These are phyloP conservation scores for Gloeopeniophorella convolvens DNA, from an alignment of 768 basidiomycete genomes.

Conservation along the genomic window DNA sequence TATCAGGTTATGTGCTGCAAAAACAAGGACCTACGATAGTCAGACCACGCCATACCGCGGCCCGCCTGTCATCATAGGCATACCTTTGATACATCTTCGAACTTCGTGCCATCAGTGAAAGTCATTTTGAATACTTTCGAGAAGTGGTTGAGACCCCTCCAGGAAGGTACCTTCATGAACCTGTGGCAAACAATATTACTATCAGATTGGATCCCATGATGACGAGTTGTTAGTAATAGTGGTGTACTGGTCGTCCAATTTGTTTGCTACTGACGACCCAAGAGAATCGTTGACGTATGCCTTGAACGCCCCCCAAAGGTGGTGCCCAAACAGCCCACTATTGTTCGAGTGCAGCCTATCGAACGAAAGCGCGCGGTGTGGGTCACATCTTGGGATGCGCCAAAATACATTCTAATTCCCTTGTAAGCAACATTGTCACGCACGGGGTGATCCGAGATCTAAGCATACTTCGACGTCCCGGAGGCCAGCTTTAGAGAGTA, in stretches of 20 bases:
- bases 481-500: conserved; percentile 23
- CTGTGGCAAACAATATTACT: conserved; percentile 23
- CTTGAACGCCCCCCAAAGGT: background rate
- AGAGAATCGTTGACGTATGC: conserved; percentile 18
- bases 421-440: too few relatives aligned
- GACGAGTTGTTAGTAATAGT: conserved; percentile 1
- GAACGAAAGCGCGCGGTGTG: background rate
- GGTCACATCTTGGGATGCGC: background rate
- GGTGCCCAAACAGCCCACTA: conserved; percentile 4
- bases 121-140: conserved; percentile 21
- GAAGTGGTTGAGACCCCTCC: conserved; percentile 33
- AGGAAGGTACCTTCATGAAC: conserved; percentile 27
- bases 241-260: conserved; percentile 25
- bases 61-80: background rate
- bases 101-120: conserved; percentile 33
- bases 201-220: background rate
- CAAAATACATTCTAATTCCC: conserved; percentile 11
- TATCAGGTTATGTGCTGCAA: too few relatives aligned
- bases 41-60: too few relatives aligned
- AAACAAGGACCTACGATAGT: too few relatives aligned
- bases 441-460: too few relatives aligned
- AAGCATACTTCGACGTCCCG: conserved; percentile 19
- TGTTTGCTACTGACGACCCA: conserved; percentile 7
- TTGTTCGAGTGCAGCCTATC: background rate
- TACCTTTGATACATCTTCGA: conserved; percentile 33